A percentile compares a stretch with the other conserved stretches of the same genome.
phyloP scores from a whole-genome alignment of 202 grass and related monocot species.

The Tripidium arundinaceum region DNA sequence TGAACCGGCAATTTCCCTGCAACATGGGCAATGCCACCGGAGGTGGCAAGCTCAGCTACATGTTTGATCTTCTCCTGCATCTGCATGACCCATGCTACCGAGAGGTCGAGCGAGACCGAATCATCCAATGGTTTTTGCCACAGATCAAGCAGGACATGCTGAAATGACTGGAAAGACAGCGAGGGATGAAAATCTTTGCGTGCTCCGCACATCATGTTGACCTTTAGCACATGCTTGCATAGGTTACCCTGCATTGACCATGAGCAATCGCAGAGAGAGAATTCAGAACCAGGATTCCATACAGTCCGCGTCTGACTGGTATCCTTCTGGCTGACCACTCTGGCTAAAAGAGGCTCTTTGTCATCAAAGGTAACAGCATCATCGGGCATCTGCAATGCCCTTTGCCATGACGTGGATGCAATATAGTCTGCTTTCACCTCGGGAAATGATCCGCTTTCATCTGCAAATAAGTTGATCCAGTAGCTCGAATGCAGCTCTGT shows the following conservation, averaged over 20 bases:
- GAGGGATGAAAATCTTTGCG: constrained; percentile 43
- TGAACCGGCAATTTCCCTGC: constrained; percentile 56
- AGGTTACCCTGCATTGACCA: constrained; percentile 94
- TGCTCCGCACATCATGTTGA: constrained; percentile 53
- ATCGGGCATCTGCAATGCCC: constrained; percentile 67
- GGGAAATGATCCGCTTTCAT: constrained; percentile 82
- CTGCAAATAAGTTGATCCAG: constrained; percentile 78
- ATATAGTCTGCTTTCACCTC: constrained; percentile 76
- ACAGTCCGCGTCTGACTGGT: constrained; percentile 38
- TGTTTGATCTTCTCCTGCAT: constrained; percentile 67
- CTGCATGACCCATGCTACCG: constrained; percentile 70
- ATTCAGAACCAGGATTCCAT: constrained; percentile 83
- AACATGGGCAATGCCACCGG: constrained; percentile 53
- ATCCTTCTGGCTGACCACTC: constrained; percentile 73
- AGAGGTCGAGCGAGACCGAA: constrained; percentile 74
- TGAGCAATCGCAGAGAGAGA: constrained; percentile 67
- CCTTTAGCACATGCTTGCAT: constrained; percentile 92
- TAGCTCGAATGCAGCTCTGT: constrained; percentile 90
- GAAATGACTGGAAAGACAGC: constrained; percentile 67
- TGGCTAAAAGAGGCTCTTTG: constrained; percentile 45
- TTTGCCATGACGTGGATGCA: constrained; percentile 84
- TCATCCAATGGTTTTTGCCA: constrained; percentile 71
- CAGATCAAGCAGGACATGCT: constrained; percentile 59
- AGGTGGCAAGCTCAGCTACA: constrained; percentile 54
- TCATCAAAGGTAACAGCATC: constrained; percentile 54